Conservation (phyloP, 75 land plant genomes). For the Cupressus sempervirens region DNA sequence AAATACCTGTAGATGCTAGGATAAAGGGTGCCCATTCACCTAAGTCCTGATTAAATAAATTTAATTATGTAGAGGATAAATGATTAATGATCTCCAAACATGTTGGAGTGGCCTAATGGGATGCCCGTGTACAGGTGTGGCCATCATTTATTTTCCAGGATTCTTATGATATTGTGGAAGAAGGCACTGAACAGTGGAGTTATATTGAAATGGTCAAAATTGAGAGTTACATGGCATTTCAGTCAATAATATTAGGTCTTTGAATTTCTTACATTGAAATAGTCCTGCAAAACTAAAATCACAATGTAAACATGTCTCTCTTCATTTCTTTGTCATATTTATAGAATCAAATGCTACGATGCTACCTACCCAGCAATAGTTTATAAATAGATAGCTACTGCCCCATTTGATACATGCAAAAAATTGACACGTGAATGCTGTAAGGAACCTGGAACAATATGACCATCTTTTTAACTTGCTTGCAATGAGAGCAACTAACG, state of each 20-base stretch:
- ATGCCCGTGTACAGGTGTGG: too few relatives aligned
- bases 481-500: background rate
- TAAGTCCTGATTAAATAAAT: too few relatives aligned
- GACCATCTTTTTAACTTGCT: background rate
- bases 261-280: constrained; percentile 41
- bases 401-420: background rate
- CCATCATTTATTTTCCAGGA: too few relatives aligned
- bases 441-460: background rate
- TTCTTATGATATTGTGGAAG: too few relatives aligned
- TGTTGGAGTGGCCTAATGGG: too few relatives aligned
- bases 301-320: background rate
- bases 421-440: background rate
- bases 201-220: too few relatives aligned
- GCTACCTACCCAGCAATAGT: background rate
- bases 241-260: constrained; percentile 58
- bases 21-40: too few relatives aligned
- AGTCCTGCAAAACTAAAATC: constrained; percentile 81
- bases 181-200: too few relatives aligned
- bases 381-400: background rate
- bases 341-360: background rate
- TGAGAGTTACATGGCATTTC: constrained; percentile 17
- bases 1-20: background rate
- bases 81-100: too few relatives aligned
- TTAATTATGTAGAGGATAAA: too few relatives aligned
- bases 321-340: background rate